Percentiles rank a stretch among this genome's conserved stretches.
Evolutionary conservation across 108 stramenopile species (phyloP).

Genomic region (Cylindrotheca fusiformis): DNA sequence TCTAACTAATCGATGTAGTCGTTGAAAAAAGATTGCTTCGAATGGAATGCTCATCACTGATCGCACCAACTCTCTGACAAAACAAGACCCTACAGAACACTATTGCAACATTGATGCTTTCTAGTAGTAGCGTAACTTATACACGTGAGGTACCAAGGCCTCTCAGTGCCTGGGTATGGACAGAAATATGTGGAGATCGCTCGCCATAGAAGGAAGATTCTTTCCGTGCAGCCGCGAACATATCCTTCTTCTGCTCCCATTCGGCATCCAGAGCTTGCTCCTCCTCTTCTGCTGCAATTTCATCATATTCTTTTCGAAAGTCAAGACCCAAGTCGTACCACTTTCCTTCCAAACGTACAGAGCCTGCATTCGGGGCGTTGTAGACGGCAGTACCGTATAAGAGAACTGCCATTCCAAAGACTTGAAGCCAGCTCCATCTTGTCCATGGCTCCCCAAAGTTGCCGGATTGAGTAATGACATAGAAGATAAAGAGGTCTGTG

Average conservation of each 20-base stretch:
- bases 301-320: conserved; percentile 60
- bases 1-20: too few species aligned
- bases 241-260: conserved; percentile 43
- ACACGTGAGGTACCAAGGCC: conserved; percentile 45
- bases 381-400: conserved; percentile 95
- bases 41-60: too few species aligned
- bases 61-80: too few species aligned
- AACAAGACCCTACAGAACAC: too few species aligned
- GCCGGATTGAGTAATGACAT: conserved; percentile 52
- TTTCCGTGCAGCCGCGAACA: conserved; percentile 49
- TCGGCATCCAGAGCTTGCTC: conserved; percentile 50
- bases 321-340: conserved; percentile 68
- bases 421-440: conserved; percentile 77
- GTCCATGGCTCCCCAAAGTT: conserved; percentile 92
- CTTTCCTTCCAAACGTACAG: conserved; percentile 65
- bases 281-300: conserved; percentile 45
- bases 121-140: too few species aligned
- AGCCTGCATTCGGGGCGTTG: conserved; percentile 91
- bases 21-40: too few species aligned
- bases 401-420: conserved; percentile 85
- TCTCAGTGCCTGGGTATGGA: conserved; percentile 57
- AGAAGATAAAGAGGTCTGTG: conserved; percentile 88
- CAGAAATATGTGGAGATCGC: conserved; percentile 41
- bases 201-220: conserved; percentile 58
- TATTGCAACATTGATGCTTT: too few species aligned